Evolutionary conservation across 192 early-diverging fungal species (phyloP), one percentile per base, ranked within the genome.

Genomic region (Ambispora gerdemannii): DNA sequence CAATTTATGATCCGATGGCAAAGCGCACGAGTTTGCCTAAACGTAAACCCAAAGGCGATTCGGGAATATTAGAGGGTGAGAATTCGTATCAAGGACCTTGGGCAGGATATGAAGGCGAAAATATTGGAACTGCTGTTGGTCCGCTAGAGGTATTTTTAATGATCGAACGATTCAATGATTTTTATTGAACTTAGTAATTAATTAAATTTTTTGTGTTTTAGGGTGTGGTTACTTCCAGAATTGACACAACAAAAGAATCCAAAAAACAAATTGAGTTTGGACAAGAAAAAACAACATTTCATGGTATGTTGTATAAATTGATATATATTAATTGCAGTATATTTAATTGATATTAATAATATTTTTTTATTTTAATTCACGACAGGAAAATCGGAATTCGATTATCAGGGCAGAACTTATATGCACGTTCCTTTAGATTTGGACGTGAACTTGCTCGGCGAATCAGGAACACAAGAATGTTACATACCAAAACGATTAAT

Each of bases 391-490:
- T 66, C 86, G 0, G 91, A 93, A 76, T 81, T 77, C 33, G 96
- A 99, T 79, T 98, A 97, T 80, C 83, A 92, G 71, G 96, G 96
- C 25, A 77, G 97, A 51, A 95, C 96, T 6, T 99, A 98, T 72
- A 95, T 99, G 91, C 91, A 93, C 73, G 88, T 93, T 0, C 97
- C 97, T n/a, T 80, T 81, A 49, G 96, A 97, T 79, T 76, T 95
- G 62, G 89, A 88, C 70, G 83, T 87, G 65, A 90, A 96, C 74
- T 73, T 96, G 56, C 51, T 74, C 19, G 84, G 83, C 6, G 92
- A 93, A 51, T 75, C 89, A 6, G 92, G 94, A 28, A 72, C 75
- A 36, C 83, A 91, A 72, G 84, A 89, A 63, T 93, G 91, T 72
- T 96, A 89, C 74, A 84, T 93, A 24, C 97, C 97, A 27, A 96